Evolutionary conservation across 441 rosid genomes (phyloP).

Genomic region (Corymbia calophylla): DNA sequence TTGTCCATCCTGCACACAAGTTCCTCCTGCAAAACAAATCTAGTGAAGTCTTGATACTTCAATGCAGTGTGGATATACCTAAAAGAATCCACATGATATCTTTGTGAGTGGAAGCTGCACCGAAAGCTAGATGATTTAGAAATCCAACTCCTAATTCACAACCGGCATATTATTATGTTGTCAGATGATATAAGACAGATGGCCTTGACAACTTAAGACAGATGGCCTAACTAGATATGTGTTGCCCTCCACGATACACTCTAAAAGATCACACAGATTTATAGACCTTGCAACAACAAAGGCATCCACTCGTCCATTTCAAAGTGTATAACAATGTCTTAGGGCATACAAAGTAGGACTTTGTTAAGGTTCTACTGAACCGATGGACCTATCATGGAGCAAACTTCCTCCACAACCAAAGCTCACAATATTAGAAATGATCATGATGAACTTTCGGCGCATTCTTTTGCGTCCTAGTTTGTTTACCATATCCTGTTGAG

Average conservation of each 20-base stretch:
- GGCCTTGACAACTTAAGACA: neutral
- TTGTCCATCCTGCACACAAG: neutral
- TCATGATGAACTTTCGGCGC: neutral
- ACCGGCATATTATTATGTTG: fast-evolving
- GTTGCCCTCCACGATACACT: neutral
- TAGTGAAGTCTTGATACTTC: neutral
- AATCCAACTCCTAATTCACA: neutral
- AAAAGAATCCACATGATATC: neutral
- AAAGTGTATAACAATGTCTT: neutral
- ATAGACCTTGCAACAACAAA: too few species aligned
- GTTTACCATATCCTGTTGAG: neutral
- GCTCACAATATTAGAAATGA: neutral
- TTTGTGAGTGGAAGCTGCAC: neutral
- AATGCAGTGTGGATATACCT: neutral
- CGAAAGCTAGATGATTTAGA: neutral
- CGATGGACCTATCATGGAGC: neutral
- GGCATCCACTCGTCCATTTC: neutral
- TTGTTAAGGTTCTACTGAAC: neutral
- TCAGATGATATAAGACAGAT: fast-evolving
- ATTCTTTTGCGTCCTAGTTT: neutral
- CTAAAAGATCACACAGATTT: neutral
- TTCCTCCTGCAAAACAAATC: neutral
- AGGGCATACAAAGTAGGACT: neutral
- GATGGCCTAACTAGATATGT: neutral
- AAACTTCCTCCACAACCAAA: neutral